phyloP scores from a whole-genome alignment of 306 rosid genomes.

The Rosa rugosa region DNA sequence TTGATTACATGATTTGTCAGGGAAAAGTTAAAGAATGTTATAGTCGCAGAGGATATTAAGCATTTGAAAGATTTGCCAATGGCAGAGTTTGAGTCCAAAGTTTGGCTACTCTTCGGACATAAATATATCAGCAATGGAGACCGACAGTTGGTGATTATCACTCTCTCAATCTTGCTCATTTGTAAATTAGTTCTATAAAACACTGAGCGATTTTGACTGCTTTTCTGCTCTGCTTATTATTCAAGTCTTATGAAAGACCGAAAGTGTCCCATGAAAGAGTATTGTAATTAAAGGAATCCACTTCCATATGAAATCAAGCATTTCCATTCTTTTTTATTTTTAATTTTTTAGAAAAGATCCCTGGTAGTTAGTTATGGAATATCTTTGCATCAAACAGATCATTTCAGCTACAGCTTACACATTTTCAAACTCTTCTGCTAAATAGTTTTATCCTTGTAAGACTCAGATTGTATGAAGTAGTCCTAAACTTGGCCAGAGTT shows the following conservation, averaged over 20 bases:
- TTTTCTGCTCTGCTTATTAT: neutral
- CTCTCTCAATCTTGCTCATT: neutral
- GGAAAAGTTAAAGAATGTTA: neutral
- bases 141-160: conserved; percentile 48
- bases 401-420: neutral
- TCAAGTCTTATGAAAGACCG: neutral
- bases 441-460: neutral
- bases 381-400: neutral
- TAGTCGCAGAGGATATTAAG: conserved; percentile 37
- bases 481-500: neutral
- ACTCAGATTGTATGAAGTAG: neutral
- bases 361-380: too few species aligned
- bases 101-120: conserved; percentile 47
- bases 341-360: too few species aligned
- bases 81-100: conserved; percentile 38
- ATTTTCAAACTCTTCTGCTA: neutral
- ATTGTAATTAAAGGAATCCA: neutral
- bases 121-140: conserved; percentile 3
- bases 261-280: neutral
- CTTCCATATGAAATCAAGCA: neutral
- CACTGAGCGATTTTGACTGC: too few species aligned
- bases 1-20: neutral
- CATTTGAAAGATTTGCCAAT: conserved; percentile 40
- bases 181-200: neutral
- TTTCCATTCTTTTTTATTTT: neutral